Evolutionary conservation across 352 stramenopile genomes (phyloP).

Genomic region (Phytophthora megakarya): DNA sequence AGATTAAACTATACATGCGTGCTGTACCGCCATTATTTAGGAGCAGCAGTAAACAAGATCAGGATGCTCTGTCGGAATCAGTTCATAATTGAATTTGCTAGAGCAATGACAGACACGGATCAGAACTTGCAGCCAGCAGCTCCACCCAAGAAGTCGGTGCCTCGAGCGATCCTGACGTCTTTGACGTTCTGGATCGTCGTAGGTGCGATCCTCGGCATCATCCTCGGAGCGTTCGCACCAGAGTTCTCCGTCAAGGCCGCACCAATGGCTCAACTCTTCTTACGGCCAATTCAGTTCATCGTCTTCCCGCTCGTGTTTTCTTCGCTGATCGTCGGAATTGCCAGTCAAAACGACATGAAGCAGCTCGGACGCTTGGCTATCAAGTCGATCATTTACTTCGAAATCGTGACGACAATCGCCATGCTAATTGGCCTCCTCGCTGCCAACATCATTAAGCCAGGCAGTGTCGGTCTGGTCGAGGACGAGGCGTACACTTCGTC

Average conservation of each 20-base stretch:
- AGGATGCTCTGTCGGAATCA: no score
- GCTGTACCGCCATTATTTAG: no score
- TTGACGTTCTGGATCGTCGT: slow-evolving; percentile 68
- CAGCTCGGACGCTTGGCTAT: slow-evolving; percentile 56
- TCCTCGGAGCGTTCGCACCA: slow-evolving; percentile 53
- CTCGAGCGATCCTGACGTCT: slow-evolving; percentile 48
- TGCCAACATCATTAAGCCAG: slow-evolving; percentile 63
- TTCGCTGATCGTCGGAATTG: slow-evolving; percentile 63
- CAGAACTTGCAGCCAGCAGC: no score
- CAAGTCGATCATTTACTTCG: slow-evolving; percentile 75
- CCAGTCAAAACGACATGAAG: slow-evolving; percentile 60
- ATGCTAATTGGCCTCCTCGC: slow-evolving; percentile 52
- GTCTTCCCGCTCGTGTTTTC: slow-evolving; percentile 73
- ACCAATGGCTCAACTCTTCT: slow-evolving; percentile 62
- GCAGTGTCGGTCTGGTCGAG: slow-evolving; percentile 43
- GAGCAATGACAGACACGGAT: no score
- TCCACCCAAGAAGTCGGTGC: slow-evolving; percentile 36
- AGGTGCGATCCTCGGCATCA: slow-evolving; percentile 45
- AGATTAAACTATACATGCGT: no score
- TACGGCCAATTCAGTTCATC: slow-evolving; percentile 61
- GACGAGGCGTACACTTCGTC: slow-evolving; percentile 19
- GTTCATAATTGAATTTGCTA: no score
- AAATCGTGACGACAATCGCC: slow-evolving; percentile 54
- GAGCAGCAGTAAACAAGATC: no score
- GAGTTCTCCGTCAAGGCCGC: slow-evolving; percentile 53